These are phyloP conservation scores for Fusarium sp. DNA, from an alignment of 2,329 filamentous ascomycete species.

Conservation along the genomic window DNA sequence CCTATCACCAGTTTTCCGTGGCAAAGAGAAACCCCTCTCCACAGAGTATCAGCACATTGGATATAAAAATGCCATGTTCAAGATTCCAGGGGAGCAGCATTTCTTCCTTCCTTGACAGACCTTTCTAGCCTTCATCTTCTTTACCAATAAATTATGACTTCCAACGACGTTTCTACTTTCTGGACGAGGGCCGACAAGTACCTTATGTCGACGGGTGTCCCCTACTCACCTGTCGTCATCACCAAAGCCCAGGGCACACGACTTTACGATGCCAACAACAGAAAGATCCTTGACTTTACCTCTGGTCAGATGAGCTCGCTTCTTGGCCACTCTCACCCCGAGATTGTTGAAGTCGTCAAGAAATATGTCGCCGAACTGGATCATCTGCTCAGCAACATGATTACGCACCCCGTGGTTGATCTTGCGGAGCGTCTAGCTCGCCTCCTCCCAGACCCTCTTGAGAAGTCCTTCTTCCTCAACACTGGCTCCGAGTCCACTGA, in stretches of 20 bases:
- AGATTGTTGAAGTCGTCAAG: conserved; percentile 65
- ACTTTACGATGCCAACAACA: conserved; percentile 58
- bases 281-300: conserved; percentile 67
- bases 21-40: not conserved
- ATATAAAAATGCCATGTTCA: not conserved
- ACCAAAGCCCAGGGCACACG: conserved; percentile 58
- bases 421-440: conserved; percentile 63
- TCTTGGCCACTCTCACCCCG: conserved; percentile 68
- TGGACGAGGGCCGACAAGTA: conserved; percentile 54
- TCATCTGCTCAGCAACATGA: conserved; percentile 69
- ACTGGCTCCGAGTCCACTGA: conserved; percentile 69
- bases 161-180: conserved; percentile 35
- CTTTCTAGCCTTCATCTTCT: not conserved
- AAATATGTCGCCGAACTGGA: conserved; percentile 63
- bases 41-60: not conserved
- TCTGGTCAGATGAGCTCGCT: conserved; percentile 71
- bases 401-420: conserved; percentile 65
- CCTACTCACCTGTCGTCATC: conserved; percentile 56
- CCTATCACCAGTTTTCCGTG: not conserved
- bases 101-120: not conserved
- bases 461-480: conserved; percentile 68
- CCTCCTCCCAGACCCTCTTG: conserved; percentile 60
- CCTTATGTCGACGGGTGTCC: conserved; percentile 57
- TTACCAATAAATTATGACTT: not conserved
- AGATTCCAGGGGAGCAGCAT: accelerated